Evolutionary conservation across 805 yeast species (phyloP), one percentile per base, ranked within the genome.

Genomic region (Cyberlindnera euphorbiiphila): DNA sequence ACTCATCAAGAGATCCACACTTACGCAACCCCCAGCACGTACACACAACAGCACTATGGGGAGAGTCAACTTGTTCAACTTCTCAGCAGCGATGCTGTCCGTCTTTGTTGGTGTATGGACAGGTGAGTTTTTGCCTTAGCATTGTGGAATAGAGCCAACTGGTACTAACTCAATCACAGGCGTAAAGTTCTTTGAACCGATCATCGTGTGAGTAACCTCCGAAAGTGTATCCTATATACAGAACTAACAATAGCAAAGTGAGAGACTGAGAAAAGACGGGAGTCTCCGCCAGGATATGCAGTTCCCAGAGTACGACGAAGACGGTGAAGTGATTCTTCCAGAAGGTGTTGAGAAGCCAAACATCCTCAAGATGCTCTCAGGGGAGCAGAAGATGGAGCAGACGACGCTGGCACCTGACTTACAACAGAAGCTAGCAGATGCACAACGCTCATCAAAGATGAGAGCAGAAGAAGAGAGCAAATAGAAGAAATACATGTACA

Each of bases 121-220:
- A 14, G 71, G 71, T 36, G 46, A 21, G 59, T 44, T n/a, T n/a
- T 13, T n/a, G n/a, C n/a, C n/a, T n/a, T n/a, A n/a, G n/a, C n/a
- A n/a, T n/a, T n/a, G n/a, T n/a, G n/a, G n/a, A n/a, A n/a, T n/a
- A n/a, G n/a, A n/a, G n/a, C n/a, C n/a, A n/a, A n/a, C n/a, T n/a
- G n/a, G 24, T 23, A 29, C 16, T 10, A 17, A 35, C 42, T 32
- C 31, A 22, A 36, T 9, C 30, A 21, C 19, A 60, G 85, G 85
- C 3, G 60, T 76, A 39, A 75, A 71, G 53, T 84, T 84, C 60
- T 84, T 85, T 66, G 80, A 80, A 49, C 94, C 94, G 2, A 57
- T 84, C 13, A 72, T 84, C 4, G 71, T 83, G 79, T 74, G 65
- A 52, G 81, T 72, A 7, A 6, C 11, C 32, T 18, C 25, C 9